Percentiles rank a stretch among this genome's conserved stretches.
Evolutionary conservation across 2,329 filamentous ascomycete genomes (phyloP).

Genomic region (Cladophialophora bantiana): DNA sequence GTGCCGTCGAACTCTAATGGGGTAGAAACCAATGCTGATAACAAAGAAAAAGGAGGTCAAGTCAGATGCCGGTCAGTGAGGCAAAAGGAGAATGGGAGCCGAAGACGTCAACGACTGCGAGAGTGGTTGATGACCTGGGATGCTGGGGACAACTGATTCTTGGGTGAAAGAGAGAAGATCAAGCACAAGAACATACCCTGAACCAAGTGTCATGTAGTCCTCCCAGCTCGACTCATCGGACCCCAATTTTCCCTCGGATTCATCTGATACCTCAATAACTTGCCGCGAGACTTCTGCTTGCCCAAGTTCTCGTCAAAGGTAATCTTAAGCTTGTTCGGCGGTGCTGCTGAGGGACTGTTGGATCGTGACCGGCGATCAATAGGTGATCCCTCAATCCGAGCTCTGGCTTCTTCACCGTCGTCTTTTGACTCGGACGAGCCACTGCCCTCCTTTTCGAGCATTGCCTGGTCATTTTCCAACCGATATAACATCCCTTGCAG

Average conservation of each 20-base stretch:
- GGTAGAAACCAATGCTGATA: not conserved
- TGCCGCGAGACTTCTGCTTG: slow-evolving; percentile 69
- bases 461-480: slow-evolving; percentile 40
- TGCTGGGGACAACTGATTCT: not conserved
- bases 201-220: not conserved
- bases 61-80: not conserved
- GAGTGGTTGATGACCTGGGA: not conserved
- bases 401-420: slow-evolving; percentile 21
- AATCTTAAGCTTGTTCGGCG: slow-evolving; percentile 60
- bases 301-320: slow-evolving; percentile 84
- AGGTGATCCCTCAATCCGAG: not conserved
- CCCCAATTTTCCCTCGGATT: slow-evolving; percentile 96
- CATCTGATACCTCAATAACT: slow-evolving; percentile 83
- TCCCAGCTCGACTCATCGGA: slow-evolving; percentile 66
- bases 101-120: not conserved
- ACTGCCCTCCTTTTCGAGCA: slow-evolving; percentile 19
- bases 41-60: not conserved
- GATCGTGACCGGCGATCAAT: slow-evolving; percentile 32
- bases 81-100: not conserved
- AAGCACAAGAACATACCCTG: not conserved
- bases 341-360: slow-evolving; percentile 38
- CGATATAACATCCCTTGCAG: slow-evolving; percentile 54
- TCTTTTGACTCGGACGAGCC: slow-evolving; percentile 39
- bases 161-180: not conserved
- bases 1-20: no score